Evolutionary conservation across 2,329 filamentous ascomycete species (phyloP).

Genomic region (Colletotrichum endophyticum): DNA sequence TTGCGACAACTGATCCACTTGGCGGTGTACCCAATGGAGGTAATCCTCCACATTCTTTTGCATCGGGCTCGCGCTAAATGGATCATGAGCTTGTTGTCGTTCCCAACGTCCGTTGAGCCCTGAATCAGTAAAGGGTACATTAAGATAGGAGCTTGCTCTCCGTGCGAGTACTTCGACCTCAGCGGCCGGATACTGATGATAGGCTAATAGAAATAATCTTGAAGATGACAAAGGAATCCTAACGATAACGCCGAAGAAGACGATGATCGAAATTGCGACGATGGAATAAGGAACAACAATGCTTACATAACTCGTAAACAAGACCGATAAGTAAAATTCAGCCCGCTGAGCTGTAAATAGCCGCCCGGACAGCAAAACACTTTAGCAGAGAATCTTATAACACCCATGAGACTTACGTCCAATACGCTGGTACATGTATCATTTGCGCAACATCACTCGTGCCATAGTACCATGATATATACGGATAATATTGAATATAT

Average conservation of each 20-base stretch:
- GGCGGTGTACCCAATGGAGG: background rate
- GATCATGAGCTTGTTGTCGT: background rate
- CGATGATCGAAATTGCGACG: too few species aligned
- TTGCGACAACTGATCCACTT: background rate
- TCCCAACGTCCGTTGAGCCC: background rate
- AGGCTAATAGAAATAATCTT: too few species aligned
- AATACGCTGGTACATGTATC: background rate
- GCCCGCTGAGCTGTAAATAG: too few species aligned
- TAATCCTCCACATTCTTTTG: background rate
- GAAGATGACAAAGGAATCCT: too few species aligned
- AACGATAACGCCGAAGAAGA: too few species aligned
- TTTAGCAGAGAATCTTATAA: background rate
- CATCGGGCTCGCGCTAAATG: background rate
- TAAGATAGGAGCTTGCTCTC: background rate
- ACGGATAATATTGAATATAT: background rate
- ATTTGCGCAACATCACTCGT: background rate
- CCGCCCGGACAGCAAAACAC: too few species aligned
- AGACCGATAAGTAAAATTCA: too few species aligned
- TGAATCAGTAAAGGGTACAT: fast-evolving
- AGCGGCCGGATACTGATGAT: too few species aligned
- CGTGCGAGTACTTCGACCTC: background rate
- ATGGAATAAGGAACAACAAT: too few species aligned
- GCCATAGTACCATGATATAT: background rate
- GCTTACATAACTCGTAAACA: too few species aligned
- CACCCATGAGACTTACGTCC: fast-evolving